Base-by-base conservation (phyloP, 208 protist species). In the Acanthamoeba polyphaga region DNA sequence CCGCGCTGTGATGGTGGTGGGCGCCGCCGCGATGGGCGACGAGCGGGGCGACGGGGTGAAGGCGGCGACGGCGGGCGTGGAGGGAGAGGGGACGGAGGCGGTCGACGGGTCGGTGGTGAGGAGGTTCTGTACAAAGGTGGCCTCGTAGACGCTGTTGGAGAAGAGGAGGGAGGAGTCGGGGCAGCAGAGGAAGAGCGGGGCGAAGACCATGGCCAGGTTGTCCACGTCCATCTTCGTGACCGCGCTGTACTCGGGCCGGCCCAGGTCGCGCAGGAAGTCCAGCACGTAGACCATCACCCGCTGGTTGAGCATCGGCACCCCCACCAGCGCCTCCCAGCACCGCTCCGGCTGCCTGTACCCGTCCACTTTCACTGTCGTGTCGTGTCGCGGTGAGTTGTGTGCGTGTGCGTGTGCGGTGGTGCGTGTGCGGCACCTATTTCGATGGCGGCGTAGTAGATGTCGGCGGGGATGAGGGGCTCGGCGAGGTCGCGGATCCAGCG, bases 141-240 rank as follows among this genome's bases (percentile, higher is more conserved):
- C 85, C 64, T 92, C 85, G 60, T 76, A 74, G 38, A 74, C 60
- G 46, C 60, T 74, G 85, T 92, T 92, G 60, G 43, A 74, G 85
- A 92, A 74, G 34, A 92, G 85, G 24, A 68, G 55, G 38, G 85
- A 76, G 32, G 85, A n/a, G 62, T 93, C 89, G 24, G 89, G 89
- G 89, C 89, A 93, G 62, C 89, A 66, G 68, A 93, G 89, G 89
- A 93, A 93, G 66, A 82, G 68, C 15, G 89, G 89, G 15, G 89
- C 89, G n/a, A 93, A 93, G 51, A 82, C 89, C 68, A 82, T 93
- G 27, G 89, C 29, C 3, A 93, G 89, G 68, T 93, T 93, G 68
- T 82, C 70, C 43, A 66, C 89, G 27, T 82, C 89, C 89, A 93
- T 93, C 68, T 93, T 76, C 13, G 89, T 93, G 17, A 82, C 51